Percentiles rank a stretch among this genome's conserved stretches.
Conservation (phyloP, 129 eudicot genomes). For the Dittrichia graveolens region DNA sequence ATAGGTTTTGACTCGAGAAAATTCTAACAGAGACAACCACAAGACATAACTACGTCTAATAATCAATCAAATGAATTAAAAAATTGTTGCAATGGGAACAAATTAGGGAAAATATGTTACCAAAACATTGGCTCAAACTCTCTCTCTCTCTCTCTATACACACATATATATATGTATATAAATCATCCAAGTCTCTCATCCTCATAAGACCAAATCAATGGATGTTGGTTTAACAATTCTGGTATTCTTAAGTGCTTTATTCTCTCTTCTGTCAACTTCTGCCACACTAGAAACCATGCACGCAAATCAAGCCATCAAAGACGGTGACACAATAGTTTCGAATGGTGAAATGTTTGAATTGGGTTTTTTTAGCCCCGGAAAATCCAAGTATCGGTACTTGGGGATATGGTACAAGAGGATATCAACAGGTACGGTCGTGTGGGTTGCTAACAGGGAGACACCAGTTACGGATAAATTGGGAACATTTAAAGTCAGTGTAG, state of each 20-base stretch:
- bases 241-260: not conserved
- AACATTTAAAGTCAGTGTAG: not conserved
- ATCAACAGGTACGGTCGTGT: slow-evolving; percentile 17
- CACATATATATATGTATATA: too few species aligned
- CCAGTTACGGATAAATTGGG: slow-evolving; percentile 22
- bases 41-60: too few species aligned
- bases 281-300: not conserved
- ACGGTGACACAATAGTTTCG: slow-evolving; percentile 26
- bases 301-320: not conserved
- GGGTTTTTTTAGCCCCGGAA: slow-evolving; percentile 38
- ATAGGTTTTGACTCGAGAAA: too few species aligned
- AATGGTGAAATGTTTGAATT: slow-evolving; percentile 22
- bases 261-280: not conserved
- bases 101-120: too few species aligned
- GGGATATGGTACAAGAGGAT: slow-evolving; percentile 38
- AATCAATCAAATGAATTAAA: too few species aligned
- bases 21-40: too few species aligned
- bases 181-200: not conserved
- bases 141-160: too few species aligned
- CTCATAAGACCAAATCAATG: not conserved
- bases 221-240: not conserved
- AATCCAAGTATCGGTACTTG: slow-evolving; percentile 27
- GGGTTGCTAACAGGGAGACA: slow-evolving; percentile 37
- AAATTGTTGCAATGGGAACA: too few species aligned
- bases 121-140: too few species aligned